Percentiles rank a stretch among this genome's conserved stretches.
These are phyloP conservation scores for Hericium rajendrae DNA, from an alignment of 768 basidiomycete genomes.

Conservation along the genomic window DNA sequence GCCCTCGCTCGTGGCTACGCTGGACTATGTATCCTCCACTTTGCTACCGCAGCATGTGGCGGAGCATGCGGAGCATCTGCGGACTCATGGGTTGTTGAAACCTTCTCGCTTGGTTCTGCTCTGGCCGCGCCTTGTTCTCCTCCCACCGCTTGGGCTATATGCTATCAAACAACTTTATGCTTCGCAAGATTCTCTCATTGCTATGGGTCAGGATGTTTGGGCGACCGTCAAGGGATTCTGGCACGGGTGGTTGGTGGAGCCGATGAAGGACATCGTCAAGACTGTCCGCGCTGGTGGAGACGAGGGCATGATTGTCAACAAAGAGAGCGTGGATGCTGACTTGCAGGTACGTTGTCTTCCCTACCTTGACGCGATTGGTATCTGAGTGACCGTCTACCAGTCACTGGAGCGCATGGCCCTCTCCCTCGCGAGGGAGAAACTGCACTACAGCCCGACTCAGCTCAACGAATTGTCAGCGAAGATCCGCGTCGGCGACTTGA, in stretches of 20 bases:
- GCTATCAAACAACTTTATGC: slow-evolving; percentile 40
- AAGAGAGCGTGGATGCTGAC: slow-evolving; percentile 79
- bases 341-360: slow-evolving; percentile 47
- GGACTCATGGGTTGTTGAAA: slow-evolving; percentile 38
- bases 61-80: slow-evolving; percentile 15
- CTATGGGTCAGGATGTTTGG: slow-evolving; percentile 46
- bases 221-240: slow-evolving; percentile 69
- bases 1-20: background rate
- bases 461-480: slow-evolving; percentile 55
- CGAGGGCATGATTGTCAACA: slow-evolving; percentile 62
- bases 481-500: slow-evolving; percentile 75
- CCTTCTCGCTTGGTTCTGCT: slow-evolving; percentile 60
- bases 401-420: slow-evolving; percentile 90
- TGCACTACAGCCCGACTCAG: slow-evolving; percentile 53
- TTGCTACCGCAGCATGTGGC: slow-evolving; percentile 12
- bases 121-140: slow-evolving; percentile 76
- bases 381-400: slow-evolving; percentile 26
- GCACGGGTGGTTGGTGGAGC: slow-evolving; percentile 78
- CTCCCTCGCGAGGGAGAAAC: slow-evolving; percentile 72
- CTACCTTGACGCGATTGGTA: background rate
- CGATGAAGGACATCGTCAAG: slow-evolving; percentile 68
- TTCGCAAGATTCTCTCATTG: slow-evolving; percentile 47
- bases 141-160: slow-evolving; percentile 60
- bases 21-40: slow-evolving; percentile 3
- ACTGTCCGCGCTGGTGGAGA: slow-evolving; percentile 81